Percentiles rank a stretch among this genome's conserved stretches.
phyloP scores from a whole-genome alignment of 306 rosid species.

The Begonia loranthoides region DNA sequence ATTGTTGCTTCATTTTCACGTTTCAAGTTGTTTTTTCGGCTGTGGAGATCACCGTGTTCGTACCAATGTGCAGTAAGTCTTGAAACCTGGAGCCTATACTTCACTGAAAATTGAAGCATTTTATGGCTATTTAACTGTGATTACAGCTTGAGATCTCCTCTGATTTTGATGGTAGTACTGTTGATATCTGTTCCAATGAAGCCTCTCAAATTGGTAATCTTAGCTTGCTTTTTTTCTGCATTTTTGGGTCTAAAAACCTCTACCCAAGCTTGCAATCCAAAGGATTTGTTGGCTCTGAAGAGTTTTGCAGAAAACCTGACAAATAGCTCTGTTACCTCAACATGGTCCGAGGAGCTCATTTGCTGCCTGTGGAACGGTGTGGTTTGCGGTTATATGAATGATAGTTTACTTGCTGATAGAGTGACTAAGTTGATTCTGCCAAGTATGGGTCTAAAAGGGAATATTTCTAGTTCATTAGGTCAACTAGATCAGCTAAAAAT shows the following conservation, averaged over 20 bases:
- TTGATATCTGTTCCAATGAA: conserved; percentile 20
- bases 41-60: no score
- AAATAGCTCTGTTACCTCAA: conserved; percentile 21
- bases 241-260: conserved; percentile 24
- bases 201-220: conserved; percentile 26
- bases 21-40: no score
- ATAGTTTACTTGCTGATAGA: conserved; percentile 24
- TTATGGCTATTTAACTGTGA: conserved; percentile 25
- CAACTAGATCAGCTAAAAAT: conserved; percentile 31
- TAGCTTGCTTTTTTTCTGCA: conserved; percentile 32
- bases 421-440: conserved; percentile 48
- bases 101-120: conserved; percentile 8
- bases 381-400: conserved; percentile 29
- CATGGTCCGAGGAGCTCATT: conserved; percentile 33
- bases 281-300: conserved; percentile 44
- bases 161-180: conserved; percentile 29
- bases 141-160: conserved; percentile 11
- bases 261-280: conserved; percentile 27
- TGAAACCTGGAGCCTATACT: no score
- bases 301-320: conserved; percentile 50
- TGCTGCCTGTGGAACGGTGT: conserved; percentile 73
- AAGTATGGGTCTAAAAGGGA: conserved; percentile 40
- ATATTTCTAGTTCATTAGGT: conserved; percentile 37
- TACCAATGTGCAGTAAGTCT: no score
- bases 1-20: conserved; percentile 24